These are phyloP conservation scores for Salix purpurea DNA, from an alignment of 345 rosid genomes.

Conservation along the genomic window DNA sequence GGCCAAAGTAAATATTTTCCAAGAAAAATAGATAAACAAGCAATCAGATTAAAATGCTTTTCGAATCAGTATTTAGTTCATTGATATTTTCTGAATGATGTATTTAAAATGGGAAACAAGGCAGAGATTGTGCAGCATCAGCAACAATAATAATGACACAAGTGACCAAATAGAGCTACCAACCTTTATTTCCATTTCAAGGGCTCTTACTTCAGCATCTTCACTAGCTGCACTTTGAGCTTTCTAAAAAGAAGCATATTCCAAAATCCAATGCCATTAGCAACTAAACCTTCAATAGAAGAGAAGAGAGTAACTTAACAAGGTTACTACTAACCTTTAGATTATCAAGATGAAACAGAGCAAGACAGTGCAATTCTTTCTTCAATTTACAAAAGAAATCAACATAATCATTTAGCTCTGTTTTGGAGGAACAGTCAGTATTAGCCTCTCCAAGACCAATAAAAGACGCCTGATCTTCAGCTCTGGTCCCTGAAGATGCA, in stretches of 20 bases:
- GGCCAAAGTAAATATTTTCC: neutral
- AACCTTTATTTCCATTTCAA: conserved; percentile 69
- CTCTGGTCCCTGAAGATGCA: conserved; percentile 33
- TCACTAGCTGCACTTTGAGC: conserved; percentile 38
- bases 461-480: conserved; percentile 22
- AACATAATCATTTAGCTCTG: conserved; percentile 34
- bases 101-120: neutral
- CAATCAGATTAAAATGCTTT: neutral
- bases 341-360: conserved; percentile 48
- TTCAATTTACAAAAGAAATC: conserved; percentile 59
- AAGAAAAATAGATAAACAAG: neutral
- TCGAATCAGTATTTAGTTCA: neutral
- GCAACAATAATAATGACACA: neutral
- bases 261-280: conserved; percentile 22
- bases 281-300: neutral
- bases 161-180: conserved; percentile 15
- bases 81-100: neutral
- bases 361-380: conserved; percentile 47
- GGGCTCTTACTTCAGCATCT: conserved; percentile 34
- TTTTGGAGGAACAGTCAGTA: conserved; percentile 20
- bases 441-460: conserved; percentile 25
- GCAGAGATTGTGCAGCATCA: neutral
- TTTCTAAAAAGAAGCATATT: conserved; percentile 44
- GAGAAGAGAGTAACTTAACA: conserved; percentile 1
- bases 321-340: conserved; percentile 53